Percentiles rank a stretch among this genome's conserved stretches.
These are phyloP conservation scores for Leishmania aethiopica DNA, from an alignment of 208 protist genomes.

Conservation along the genomic window DNA sequence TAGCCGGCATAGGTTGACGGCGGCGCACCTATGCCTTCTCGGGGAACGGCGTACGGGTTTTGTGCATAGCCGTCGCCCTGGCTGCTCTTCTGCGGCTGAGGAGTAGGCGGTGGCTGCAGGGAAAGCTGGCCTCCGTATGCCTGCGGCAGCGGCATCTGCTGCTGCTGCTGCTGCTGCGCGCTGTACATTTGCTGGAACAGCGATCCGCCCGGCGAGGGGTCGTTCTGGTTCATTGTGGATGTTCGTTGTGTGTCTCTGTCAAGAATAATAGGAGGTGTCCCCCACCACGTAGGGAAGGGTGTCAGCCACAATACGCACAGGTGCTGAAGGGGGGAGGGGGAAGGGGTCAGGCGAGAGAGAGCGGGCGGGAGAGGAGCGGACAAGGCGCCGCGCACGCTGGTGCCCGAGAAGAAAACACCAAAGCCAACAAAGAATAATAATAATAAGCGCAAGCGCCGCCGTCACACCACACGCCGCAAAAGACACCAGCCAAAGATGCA, in stretches of 20 bases:
- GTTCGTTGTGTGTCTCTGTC: too few relatives aligned
- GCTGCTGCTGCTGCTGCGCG: conserved; percentile 50
- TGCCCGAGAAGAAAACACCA: too few relatives aligned
- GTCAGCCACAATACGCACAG: not conserved
- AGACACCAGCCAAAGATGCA: conserved; percentile 2
- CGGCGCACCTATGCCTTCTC: not conserved
- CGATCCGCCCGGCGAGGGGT: conserved; percentile 37
- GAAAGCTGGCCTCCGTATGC: not conserved
- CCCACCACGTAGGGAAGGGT: not conserved
- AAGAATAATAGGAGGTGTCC: not conserved
- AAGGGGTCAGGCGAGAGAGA: not conserved
- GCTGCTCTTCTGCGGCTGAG: conserved; percentile 42
- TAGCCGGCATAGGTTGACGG: not conserved
- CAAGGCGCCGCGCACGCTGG: too few relatives aligned
- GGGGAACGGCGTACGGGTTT: not conserved
- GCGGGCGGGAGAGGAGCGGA: not conserved
- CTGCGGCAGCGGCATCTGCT: conserved; percentile 32
- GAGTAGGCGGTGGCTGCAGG: not conserved
- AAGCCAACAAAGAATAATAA: not conserved
- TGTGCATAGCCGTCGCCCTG: conserved; percentile 7
- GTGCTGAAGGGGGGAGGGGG: not conserved
- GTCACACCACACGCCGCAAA: not conserved
- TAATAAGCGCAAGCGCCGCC: not conserved
- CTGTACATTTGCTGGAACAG: conserved; percentile 87
- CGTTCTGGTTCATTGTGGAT: conserved; percentile 18